Evolutionary conservation across 2,329 filamentous ascomycete species (phyloP), one percentile per base, ranked within the genome.

Genomic region (Ceratocystiopsis sp.): DNA sequence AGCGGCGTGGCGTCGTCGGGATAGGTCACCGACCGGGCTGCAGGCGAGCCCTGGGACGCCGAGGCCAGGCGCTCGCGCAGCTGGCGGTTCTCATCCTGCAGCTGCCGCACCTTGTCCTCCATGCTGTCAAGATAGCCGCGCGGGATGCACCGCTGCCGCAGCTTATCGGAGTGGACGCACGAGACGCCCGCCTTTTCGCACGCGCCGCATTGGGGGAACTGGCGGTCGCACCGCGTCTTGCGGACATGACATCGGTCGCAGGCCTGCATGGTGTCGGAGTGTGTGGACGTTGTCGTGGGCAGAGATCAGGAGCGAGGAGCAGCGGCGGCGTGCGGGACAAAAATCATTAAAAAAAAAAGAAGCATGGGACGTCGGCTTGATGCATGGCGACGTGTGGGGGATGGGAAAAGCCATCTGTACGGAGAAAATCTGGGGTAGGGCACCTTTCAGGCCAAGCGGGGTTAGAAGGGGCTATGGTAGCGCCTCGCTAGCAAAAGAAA

Each of bases 201-300:
- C 3, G 45, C 37, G 16, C 45, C 42, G 40, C 49, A 50, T 16
- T 47, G 47, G 10, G 49, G 49, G 6, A 47, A 43, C 16, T 40
- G 41, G 1, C 44, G 21, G 41, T 50, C 49, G 41, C 49, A 50
- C 7, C 45, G 41, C 4, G 47, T 49, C 44, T 50, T 50, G 13
- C 49, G 47, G 6, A 38, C 13, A 34, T 49, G 45, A 40, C 49
- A 50, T 2, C 45, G 41, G n/a, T 49, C 49, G 32, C 49, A 50
- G 10, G 49, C 49, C 38, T 43, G 46, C 43, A 45, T 50, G 35
- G 2, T 34, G 9, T 29, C 25, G 25, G 10, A 8, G 5, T 9
- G 25, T 9, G 25, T 11, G 25, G 9, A 9, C 25, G 25, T 8
- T 8, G 25, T 7, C 9, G 25, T 4, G 19, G 19, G 19, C 7